These are phyloP conservation scores for Penicillium sp. DNA, from an alignment of 2,329 filamentous ascomycete genomes.

Conservation along the genomic window DNA sequence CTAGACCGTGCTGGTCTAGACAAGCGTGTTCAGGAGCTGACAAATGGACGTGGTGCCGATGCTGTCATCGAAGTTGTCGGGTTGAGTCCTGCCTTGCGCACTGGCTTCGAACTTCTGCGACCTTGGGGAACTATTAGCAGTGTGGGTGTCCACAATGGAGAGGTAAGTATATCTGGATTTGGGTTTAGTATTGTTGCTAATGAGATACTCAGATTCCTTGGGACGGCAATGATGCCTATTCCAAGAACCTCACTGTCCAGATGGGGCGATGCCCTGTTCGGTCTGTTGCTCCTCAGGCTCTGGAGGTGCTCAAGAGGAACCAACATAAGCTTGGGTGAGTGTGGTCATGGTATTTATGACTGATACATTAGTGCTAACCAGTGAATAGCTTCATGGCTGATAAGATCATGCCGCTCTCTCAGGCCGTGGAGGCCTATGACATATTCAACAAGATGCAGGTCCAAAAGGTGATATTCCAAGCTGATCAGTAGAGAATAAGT, in stretches of 20 bases:
- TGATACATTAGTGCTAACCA: not conserved
- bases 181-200: constrained; percentile 22
- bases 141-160: constrained; percentile 73
- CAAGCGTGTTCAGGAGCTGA: constrained; percentile 69
- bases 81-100: constrained; percentile 65
- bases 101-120: constrained; percentile 68
- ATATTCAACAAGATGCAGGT: constrained; percentile 71
- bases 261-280: constrained; percentile 77
- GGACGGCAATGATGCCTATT: constrained; percentile 61
- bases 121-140: constrained; percentile 73
- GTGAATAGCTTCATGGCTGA: constrained; percentile 69
- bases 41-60: constrained; percentile 79
- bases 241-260: constrained; percentile 70
- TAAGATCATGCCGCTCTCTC: constrained; percentile 67
- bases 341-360: not conserved
- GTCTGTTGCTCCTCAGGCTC: constrained; percentile 65
- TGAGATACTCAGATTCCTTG: constrained; percentile 58
- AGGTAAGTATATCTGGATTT: constrained; percentile 50
- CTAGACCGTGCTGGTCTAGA: constrained; percentile 65
- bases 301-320: constrained; percentile 64
- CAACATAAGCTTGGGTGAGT: constrained; percentile 64
- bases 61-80: constrained; percentile 79
- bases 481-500: constrained; percentile 33
- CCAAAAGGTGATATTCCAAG: constrained; percentile 70
- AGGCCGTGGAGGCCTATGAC: constrained; percentile 68